Percentiles rank a stretch among this genome's conserved stretches.
Evolutionary conservation across 2,329 filamentous ascomycete species (phyloP).

Genomic region (Grosmannia serpens): DNA sequence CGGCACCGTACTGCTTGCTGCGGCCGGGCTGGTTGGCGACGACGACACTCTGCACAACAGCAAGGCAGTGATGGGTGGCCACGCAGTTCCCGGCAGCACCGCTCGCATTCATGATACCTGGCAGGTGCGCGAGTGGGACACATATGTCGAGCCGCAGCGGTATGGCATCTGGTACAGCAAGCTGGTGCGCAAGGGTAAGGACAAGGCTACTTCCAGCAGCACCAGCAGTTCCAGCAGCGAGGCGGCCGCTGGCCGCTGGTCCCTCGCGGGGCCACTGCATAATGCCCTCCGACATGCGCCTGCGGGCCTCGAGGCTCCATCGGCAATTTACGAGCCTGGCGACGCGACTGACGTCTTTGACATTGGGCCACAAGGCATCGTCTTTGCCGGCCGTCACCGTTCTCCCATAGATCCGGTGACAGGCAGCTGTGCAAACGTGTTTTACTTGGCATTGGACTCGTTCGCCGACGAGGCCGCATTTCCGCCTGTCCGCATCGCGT

Average conservation of each 20-base stretch:
- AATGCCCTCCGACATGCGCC: slow-evolving; percentile 20
- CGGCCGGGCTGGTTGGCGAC: slow-evolving; percentile 20
- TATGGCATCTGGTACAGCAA: slow-evolving; percentile 28
- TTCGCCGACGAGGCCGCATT: slow-evolving; percentile 14
- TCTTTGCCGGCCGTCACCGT: slow-evolving; percentile 19
- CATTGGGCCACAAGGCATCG: slow-evolving; percentile 21
- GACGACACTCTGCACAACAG: slow-evolving; percentile 22
- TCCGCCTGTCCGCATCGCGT: slow-evolving; percentile 1
- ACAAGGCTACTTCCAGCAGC: background rate
- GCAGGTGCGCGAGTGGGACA: slow-evolving; percentile 22
- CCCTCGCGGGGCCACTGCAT: slow-evolving; percentile 17
- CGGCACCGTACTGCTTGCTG: slow-evolving; percentile 23
- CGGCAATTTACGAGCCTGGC: slow-evolving; percentile 14
- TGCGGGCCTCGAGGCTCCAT: slow-evolving; percentile 18
- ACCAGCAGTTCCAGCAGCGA: slow-evolving; percentile 3
- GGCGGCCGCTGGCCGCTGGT: slow-evolving; percentile 16
- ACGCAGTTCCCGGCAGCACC: slow-evolving; percentile 12
- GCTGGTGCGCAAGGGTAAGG: slow-evolving; percentile 12
- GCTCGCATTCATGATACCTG: slow-evolving; percentile 24
- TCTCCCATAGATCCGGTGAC: slow-evolving; percentile 8
- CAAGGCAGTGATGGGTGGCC: background rate
- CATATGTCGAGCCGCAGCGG: slow-evolving; percentile 18
- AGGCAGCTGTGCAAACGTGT: slow-evolving; percentile 16
- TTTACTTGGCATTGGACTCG: slow-evolving; percentile 22
- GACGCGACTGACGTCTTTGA: slow-evolving; percentile 19